Conservation (phyloP, 2,329 filamentous ascomycete species). For the Periconia macrospinosa region DNA sequence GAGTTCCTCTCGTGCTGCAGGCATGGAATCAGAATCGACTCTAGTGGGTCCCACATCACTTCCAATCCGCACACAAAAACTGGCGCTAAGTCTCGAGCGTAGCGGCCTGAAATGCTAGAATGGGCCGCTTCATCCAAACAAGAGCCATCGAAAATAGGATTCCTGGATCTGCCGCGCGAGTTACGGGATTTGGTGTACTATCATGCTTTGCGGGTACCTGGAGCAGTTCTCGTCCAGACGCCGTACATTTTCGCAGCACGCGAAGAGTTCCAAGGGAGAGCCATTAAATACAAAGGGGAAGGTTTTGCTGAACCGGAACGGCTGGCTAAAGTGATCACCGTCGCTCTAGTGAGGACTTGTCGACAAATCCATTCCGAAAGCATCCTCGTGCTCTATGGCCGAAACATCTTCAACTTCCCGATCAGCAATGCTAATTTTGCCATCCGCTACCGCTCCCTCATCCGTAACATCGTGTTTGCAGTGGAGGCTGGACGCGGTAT, state of each 20-base stretch:
- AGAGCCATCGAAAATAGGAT: slow-evolving; percentile 12
- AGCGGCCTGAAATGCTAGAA: neutral
- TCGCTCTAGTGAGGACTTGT: slow-evolving; percentile 40
- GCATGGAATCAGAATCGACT: neutral
- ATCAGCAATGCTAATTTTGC: slow-evolving; percentile 18
- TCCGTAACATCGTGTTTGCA: slow-evolving; percentile 24
- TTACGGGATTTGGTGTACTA: slow-evolving; percentile 30
- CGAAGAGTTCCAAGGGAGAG: slow-evolving; percentile 18
- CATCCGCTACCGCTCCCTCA: slow-evolving; percentile 16
- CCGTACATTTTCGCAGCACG: slow-evolving; percentile 14
- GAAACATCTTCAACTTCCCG: slow-evolving; percentile 48
- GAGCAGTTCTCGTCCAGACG: slow-evolving; percentile 33
- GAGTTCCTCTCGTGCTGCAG: neutral
- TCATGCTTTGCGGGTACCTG: slow-evolving; percentile 23
- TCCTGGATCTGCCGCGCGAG: slow-evolving; percentile 37
- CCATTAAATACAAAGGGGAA: slow-evolving; percentile 24
- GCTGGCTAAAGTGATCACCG: slow-evolving; percentile 18
- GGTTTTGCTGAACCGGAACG: slow-evolving; percentile 27
- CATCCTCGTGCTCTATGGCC: slow-evolving; percentile 50
- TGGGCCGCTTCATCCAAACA: slow-evolving; percentile 27
- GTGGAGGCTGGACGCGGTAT: slow-evolving; percentile 25
- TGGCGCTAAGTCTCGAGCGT: neutral
- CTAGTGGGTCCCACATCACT: neutral
- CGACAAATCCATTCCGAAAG: slow-evolving; percentile 47
- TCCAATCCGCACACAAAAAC: neutral